These are phyloP conservation scores for Suhomyces wounanorum DNA, from an alignment of 1,139 yeast genomes.

Conservation along the genomic window DNA sequence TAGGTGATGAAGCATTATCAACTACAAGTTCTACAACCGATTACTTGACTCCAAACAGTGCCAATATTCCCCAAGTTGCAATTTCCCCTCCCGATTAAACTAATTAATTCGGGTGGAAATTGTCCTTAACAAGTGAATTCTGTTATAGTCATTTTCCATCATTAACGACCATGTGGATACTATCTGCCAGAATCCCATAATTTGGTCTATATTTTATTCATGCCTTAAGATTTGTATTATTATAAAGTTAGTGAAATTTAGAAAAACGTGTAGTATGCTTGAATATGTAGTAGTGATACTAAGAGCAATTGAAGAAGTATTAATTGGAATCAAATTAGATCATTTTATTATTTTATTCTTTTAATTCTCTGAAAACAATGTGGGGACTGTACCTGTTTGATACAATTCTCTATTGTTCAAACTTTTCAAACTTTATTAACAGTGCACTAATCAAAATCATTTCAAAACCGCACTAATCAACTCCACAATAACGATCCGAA, in stretches of 20 bases:
- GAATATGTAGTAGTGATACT: too few species aligned
- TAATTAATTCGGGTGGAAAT: background rate
- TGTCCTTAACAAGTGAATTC: background rate
- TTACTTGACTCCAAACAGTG: slow-evolving; percentile 19
- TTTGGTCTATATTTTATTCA: background rate
- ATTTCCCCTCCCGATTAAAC: slow-evolving; percentile 41
- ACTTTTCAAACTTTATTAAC: background rate
- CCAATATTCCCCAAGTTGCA: slow-evolving; percentile 35
- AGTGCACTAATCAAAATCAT: background rate
- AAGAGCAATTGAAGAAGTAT: too few species aligned
- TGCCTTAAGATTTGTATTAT: background rate
- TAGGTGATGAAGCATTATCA: slow-evolving; percentile 4
- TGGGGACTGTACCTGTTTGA: too few species aligned
- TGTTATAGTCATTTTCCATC: too few species aligned
- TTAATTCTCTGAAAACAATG: too few species aligned
- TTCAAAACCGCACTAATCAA: background rate
- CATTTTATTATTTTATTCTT: too few species aligned
- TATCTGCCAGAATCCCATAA: background rate
- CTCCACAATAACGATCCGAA: background rate
- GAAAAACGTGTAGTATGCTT: background rate
- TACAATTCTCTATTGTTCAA: background rate
- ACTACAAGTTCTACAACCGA: slow-evolving; percentile 9
- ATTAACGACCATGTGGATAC: too few species aligned
- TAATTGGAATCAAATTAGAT: too few species aligned
- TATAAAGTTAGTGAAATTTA: background rate